Evolutionary conservation across 1,139 yeast genomes (phyloP).

Genomic region (Cylindricascospora bacillispora): DNA sequence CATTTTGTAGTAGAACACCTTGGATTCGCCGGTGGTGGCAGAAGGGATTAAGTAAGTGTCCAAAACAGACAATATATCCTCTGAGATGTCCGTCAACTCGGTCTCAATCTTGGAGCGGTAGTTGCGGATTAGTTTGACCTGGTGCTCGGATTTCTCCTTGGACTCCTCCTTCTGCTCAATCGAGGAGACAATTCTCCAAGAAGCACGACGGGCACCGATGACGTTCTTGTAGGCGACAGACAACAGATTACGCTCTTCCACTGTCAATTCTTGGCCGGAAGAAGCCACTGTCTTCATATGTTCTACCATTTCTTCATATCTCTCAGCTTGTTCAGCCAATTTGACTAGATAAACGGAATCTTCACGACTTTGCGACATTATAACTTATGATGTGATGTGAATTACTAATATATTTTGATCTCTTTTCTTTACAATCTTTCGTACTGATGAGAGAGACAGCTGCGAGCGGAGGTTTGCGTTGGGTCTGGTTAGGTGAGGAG

Average conservation of each 20-base stretch:
- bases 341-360: conserved; percentile 97
- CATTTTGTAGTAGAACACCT: conserved; percentile 97
- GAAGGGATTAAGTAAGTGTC: conserved; percentile 83
- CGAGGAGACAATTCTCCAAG: conserved; percentile 97
- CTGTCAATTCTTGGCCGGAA: conserved; percentile 87
- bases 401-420: background rate
- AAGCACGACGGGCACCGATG: conserved; percentile 98
- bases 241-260: conserved; percentile 93
- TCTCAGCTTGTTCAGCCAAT: conserved; percentile 99
- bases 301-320: conserved; percentile 99
- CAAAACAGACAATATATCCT: conserved; percentile 80
- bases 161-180: conserved; percentile 98
- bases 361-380: conserved; percentile 56
- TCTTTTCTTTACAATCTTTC: too few relatives aligned
- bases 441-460: background rate
- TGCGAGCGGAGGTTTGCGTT: background rate
- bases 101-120: conserved; percentile 90
- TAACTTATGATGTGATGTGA: too few relatives aligned
- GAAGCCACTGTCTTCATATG: conserved; percentile 97
- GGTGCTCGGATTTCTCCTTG: conserved; percentile 62
- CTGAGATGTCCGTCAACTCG: conserved; percentile 88
- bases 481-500: too few relatives aligned
- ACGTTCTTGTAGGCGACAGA: conserved; percentile 98
- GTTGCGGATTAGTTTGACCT: conserved; percentile 80
- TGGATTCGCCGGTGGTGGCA: conserved; percentile 93